Base-by-base conservation (phyloP, 106 monocot genomes). In the Apostasia ramifera region DNA sequence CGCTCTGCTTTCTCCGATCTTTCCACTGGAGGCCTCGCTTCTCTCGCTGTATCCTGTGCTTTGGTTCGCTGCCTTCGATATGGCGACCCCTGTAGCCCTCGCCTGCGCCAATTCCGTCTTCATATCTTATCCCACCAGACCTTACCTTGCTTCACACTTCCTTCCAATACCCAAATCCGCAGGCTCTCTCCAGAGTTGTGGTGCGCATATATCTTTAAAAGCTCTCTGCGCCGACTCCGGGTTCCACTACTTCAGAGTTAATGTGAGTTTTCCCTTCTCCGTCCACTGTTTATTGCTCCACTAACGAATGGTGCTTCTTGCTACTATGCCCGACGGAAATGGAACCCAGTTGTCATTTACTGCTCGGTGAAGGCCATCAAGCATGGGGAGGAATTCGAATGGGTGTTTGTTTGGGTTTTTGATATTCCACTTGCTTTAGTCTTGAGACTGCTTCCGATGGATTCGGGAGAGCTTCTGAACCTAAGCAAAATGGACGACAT, bases 261-360 rank as follows among this genome's bases (percentile, higher is more conserved):
- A 63, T 43, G 62, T 63, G 45, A 63, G 62, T 45, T 63, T 44
- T 63, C 10, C 62, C 42, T 63, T 44, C 62, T 63, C 44, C 14
- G 1, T 63, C 42, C 42, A 43, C 3, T 2, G 62, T 44, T 63
- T 45, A 13, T 10, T 12, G 2, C 2, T 45, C 12, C 13, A n/a
- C 5, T 44, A 44, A 12, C 3, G 6, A 40, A 59, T 13, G 2
- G n/a, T 56, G 56, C 2, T 13, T 56, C 4, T 56, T 10, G 8
- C 40, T 59, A 56, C 5, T 14, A 26, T 14, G 56, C 56, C n/a
- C 13, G 13, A 12, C 3, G n/a, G 26, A 1, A 56, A 56, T 40
- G 40, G 26, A 26, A 26, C 0, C 26, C 26, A 59, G 40, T 40
- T 59, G 38, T 6, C 59, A 3, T 59, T 59, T 40, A 39, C 7